Base-by-base conservation (phyloP, 768 basidiomycete genomes). In the Hygrophorus russula region DNA sequence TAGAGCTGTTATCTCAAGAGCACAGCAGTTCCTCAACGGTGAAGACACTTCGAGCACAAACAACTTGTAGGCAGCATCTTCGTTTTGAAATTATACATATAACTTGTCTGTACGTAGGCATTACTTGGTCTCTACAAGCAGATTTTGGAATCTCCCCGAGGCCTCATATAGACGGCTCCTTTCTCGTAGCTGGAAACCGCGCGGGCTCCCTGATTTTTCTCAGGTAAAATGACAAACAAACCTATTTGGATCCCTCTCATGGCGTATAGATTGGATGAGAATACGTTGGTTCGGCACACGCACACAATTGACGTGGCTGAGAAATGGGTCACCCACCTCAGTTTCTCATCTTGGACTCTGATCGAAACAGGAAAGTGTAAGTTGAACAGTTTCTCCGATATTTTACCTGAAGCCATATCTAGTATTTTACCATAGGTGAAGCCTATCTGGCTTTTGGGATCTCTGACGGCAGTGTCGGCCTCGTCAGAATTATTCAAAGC, bases 161-260 rank as follows among this genome's bases (percentile, higher is more conserved):
- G 7, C 73, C 74, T 0, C 39, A 56, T 17, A 39, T 72, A 3
- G 74, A 85, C 46, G 73, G 68, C 2, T 88, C 86, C 2, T 57
- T 87, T 0, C 70, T 90, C 3, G 68, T 82, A n/a, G 59, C 75
- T 3, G 87, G 84, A 2, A 83, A 63, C 50, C 68, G 84, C 17
- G 80, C 75, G 0, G 87, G 87, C 13, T 65, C 66, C 32, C 55
- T 88, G 14, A 54, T 67, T 5, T 73, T 88, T 15, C 54, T 83
- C 24, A 72, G 78, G 81, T 80, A 31, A 14, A 48, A 29, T 18
- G 34, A 12, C 2, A 29, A n/a, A n/a, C n/a, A n/a, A n/a, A 17
- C 43, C n/a, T 34, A 18, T 13, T 27, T 32, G 33, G 27, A 33
- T 19, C 9, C 29, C 30, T 10, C 45, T 47, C 15, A 46, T n/a